A percentile compares a stretch with the other conserved stretches of the same genome.
These are phyloP conservation scores for Kodamaea lidongshanica DNA, from an alignment of 805 yeast species.

Conservation along the genomic window DNA sequence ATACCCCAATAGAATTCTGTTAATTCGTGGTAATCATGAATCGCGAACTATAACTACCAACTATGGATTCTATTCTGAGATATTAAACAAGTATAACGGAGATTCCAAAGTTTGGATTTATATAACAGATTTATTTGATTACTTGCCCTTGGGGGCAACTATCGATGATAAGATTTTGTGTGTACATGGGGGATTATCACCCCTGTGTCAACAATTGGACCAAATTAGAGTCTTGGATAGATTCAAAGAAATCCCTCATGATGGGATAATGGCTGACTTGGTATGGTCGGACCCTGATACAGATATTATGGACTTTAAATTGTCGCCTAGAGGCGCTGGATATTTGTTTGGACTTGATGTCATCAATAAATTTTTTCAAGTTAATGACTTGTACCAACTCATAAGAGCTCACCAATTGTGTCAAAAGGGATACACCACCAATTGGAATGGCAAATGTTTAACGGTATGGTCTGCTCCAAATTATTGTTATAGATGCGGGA, in stretches of 20 bases:
- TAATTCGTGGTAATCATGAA: constrained; percentile 94
- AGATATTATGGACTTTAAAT: constrained; percentile 68
- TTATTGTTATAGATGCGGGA: constrained; percentile 95
- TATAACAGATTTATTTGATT: constrained; percentile 91
- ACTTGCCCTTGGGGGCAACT: constrained; percentile 78
- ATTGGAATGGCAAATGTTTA: constrained; percentile 84
- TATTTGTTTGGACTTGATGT: constrained; percentile 91
- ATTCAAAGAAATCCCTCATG: constrained; percentile 94
- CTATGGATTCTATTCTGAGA: constrained; percentile 95
- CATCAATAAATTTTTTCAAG: constrained; percentile 74
- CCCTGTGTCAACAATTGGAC: constrained; percentile 89
- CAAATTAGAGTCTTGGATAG: constrained; percentile 88
- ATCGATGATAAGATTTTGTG: constrained; percentile 88
- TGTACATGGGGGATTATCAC: constrained; percentile 95
- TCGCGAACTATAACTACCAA: constrained; percentile 94
- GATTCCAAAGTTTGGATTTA: constrained; percentile 72
- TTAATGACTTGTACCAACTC: constrained; percentile 74
- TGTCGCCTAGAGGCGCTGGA: constrained; percentile 96
- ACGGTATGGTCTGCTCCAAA: constrained; percentile 99
- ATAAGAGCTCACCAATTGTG: constrained; percentile 95
- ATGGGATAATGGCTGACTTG: constrained; percentile 98
- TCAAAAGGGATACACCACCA: constrained; percentile 90
- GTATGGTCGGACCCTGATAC: constrained; percentile 99
- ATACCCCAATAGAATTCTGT: constrained; percentile 75
- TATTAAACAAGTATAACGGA: constrained; percentile 79